Evolutionary conservation across 345 rosid species (phyloP).

Genomic region (Lepidium didymum): DNA sequence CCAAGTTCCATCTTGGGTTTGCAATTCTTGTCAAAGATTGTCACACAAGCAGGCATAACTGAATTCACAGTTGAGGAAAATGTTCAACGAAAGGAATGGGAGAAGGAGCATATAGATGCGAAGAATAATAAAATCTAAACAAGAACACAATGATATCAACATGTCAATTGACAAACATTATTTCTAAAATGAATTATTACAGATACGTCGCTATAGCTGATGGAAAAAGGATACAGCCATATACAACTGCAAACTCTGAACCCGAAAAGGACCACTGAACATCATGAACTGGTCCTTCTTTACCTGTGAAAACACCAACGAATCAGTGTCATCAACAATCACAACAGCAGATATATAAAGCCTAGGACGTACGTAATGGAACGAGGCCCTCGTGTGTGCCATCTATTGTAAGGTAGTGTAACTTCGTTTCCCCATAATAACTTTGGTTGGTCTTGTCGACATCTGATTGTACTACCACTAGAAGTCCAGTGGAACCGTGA

Average conservation of each 20-base stretch:
- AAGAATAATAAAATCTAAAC: not conserved
- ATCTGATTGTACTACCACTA: conserved; percentile 80
- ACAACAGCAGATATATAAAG: not conserved
- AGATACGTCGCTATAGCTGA: not conserved
- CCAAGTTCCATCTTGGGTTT: conserved; percentile 80
- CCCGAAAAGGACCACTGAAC: conserved; percentile 96
- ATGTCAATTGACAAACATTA: not conserved
- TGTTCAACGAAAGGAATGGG: not conserved
- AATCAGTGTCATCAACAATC: conserved; percentile 25
- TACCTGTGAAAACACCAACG: conserved; percentile 48
- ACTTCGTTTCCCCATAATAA: conserved; percentile 90
- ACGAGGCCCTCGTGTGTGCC: conserved; percentile 86
- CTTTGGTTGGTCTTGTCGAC: conserved; percentile 96
- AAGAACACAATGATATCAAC: not conserved
- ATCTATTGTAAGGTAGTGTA: conserved; percentile 83
- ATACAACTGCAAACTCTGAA: conserved; percentile 88
- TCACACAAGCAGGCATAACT: conserved; percentile 94
- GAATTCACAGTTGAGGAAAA: conserved; percentile 39
- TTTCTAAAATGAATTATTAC: not conserved
- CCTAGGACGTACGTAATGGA: conserved; percentile 62
- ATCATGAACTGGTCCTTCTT: conserved; percentile 96
- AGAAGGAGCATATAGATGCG: not conserved
- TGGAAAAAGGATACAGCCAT: conserved; percentile 86
- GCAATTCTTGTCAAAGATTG: conserved; percentile 86
- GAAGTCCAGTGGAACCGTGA: conserved; percentile 77